Conservation (phyloP, 345 rosid species). For the Populus nigra region DNA sequence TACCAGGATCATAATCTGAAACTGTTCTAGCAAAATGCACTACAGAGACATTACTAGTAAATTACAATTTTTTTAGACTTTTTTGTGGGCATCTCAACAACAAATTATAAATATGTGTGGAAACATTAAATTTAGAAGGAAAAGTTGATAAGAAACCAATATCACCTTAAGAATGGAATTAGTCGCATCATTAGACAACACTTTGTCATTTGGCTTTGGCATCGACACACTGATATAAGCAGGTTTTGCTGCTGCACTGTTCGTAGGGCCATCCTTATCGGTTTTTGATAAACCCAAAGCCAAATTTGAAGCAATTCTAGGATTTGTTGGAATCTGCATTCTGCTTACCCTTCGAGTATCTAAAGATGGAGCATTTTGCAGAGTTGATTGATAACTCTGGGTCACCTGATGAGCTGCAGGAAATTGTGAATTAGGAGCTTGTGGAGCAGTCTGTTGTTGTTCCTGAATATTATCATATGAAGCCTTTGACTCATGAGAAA, state of each 20-base stretch:
- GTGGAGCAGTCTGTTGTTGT: conserved; percentile 61
- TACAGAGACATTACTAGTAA: background rate
- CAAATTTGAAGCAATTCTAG: conserved; percentile 92
- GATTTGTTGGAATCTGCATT: conserved; percentile 95
- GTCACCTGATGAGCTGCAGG: conserved; percentile 49
- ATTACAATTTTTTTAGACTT: background rate
- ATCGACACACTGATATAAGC: conserved; percentile 75
- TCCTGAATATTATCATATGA: conserved; percentile 65
- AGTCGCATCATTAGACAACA: conserved; percentile 46
- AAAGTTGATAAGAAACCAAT: conserved; percentile 12
- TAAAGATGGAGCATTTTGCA: conserved; percentile 45
- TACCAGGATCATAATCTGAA: background rate
- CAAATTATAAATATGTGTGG: background rate
- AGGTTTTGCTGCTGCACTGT: conserved; percentile 55
- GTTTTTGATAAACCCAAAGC: conserved; percentile 63
- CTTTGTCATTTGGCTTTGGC: conserved; percentile 57
- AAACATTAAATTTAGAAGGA: background rate
- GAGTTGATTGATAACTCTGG: conserved; percentile 49
- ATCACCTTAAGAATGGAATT: conserved; percentile 71
- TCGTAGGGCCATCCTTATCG: conserved; percentile 53
- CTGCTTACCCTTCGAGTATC: conserved; percentile 72
- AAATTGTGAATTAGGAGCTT: conserved; percentile 56
- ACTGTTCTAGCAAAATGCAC: background rate
- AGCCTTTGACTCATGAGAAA: conserved; percentile 57
- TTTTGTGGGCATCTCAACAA: background rate